Evolutionary conservation across 345 rosid species (phyloP).

Genomic region (Gossypium raimondii): DNA sequence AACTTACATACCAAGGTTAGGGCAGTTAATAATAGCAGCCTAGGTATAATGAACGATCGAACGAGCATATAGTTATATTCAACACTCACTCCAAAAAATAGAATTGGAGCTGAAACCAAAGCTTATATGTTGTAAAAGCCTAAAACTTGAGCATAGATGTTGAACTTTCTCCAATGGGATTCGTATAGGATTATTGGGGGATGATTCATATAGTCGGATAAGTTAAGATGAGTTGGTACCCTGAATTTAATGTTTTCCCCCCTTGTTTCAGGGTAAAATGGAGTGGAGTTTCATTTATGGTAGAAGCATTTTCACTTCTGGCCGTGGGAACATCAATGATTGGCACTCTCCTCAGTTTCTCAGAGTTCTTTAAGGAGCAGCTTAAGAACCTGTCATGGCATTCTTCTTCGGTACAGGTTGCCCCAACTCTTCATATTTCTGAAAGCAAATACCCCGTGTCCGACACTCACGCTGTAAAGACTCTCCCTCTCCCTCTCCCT

Average conservation of each 20-base stretch:
- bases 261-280: constrained; percentile 38
- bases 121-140: not conserved
- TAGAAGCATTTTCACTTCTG: constrained; percentile 57
- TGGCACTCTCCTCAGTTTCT: constrained; percentile 57
- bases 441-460: not conserved
- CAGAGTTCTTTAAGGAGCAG: constrained; percentile 66
- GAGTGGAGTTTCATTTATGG: constrained; percentile 52
- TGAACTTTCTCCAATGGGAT: not conserved
- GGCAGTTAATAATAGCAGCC: too few relatives aligned
- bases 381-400: constrained; percentile 24
- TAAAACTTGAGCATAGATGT: not conserved
- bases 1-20: too few relatives aligned
- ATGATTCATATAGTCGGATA: not conserved
- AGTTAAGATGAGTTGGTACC: not conserved
- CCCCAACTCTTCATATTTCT: not conserved
- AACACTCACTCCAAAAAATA: not conserved
- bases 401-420: constrained; percentile 12
- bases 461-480: not conserved
- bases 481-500: not conserved
- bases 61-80: not conserved
- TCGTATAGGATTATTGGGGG: not conserved
- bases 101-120: not conserved
- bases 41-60: too few relatives aligned
- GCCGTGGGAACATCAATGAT: constrained; percentile 58
- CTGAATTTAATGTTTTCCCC: not conserved